These are phyloP conservation scores for Erigeron philadelphicus DNA, from an alignment of 140 eudicot species.

Conservation along the genomic window DNA sequence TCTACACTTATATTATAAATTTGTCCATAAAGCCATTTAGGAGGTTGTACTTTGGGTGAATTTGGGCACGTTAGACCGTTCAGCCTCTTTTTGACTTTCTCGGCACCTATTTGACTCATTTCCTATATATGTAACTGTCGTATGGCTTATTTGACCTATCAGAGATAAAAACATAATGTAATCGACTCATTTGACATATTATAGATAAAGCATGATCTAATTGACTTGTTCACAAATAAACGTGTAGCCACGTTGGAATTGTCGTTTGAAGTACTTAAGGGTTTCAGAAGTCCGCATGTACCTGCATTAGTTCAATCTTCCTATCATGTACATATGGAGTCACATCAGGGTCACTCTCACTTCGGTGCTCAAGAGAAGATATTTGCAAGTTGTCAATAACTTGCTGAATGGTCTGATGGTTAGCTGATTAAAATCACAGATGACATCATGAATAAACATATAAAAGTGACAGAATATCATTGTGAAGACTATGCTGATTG, in stretches of 20 bases:
- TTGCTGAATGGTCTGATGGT: constrained; percentile 53
- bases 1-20: too few relatives aligned
- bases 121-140: neutral
- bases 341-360: constrained; percentile 80
- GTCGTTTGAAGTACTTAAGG: neutral
- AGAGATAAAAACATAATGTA: neutral
- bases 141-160: neutral
- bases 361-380: constrained; percentile 77
- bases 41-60: neutral
- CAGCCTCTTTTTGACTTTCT: neutral
- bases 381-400: constrained; percentile 75
- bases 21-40: neutral
- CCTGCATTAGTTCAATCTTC: constrained; percentile 72
- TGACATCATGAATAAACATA: constrained; percentile 22
- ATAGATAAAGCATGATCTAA: neutral
- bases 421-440: constrained; percentile 41
- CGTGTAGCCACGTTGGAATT: neutral
- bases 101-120: neutral
- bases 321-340: constrained; percentile 56
- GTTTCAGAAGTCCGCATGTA: constrained; percentile 20
- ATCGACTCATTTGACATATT: neutral
- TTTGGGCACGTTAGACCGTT: neutral
- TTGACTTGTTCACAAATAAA: neutral
- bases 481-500: constrained; percentile 4
- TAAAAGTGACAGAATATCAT: constrained; percentile 2